These are phyloP conservation scores for Pseudocercospora macadamiae DNA, from an alignment of 2,329 filamentous ascomycete genomes.

Conservation along the genomic window DNA sequence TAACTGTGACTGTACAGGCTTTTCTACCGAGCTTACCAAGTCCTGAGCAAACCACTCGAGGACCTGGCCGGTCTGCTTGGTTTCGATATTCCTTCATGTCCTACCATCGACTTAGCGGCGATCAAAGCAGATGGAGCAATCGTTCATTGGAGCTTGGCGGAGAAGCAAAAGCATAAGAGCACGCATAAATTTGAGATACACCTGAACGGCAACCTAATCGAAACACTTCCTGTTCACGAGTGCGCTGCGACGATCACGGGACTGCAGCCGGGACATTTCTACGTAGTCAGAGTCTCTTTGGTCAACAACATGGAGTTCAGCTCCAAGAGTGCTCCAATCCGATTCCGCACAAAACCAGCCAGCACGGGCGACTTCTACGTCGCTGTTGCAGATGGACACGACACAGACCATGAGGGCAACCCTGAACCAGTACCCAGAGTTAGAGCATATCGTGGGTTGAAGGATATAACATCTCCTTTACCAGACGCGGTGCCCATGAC, in stretches of 20 bases:
- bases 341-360: conserved; percentile 69
- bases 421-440: conserved; percentile 56
- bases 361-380: conserved; percentile 48
- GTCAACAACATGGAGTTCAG: conserved; percentile 92
- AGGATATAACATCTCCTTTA: conserved; percentile 62
- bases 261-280: conserved; percentile 82
- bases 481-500: conserved; percentile 65
- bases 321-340: conserved; percentile 81
- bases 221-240: conserved; percentile 78
- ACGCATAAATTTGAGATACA: conserved; percentile 89
- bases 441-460: conserved; percentile 48
- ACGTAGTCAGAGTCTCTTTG: conserved; percentile 90
- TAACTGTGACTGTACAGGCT: conserved; percentile 47
- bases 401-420: conserved; percentile 45
- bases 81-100: conserved; percentile 88
- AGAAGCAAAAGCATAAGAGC: conserved; percentile 51
- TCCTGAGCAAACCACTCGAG: conserved; percentile 86
- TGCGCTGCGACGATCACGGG: conserved; percentile 90
- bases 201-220: conserved; percentile 81
- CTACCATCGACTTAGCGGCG: conserved; percentile 85
- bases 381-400: conserved; percentile 31
- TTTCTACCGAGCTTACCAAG: conserved; percentile 81
- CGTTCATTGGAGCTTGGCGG: conserved; percentile 76
- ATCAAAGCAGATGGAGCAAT: conserved; percentile 86
- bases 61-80: conserved; percentile 82